Evolutionary conservation across 1,284 basidiomycete genomes (phyloP).

Genomic region (Inonotus obliquus): DNA sequence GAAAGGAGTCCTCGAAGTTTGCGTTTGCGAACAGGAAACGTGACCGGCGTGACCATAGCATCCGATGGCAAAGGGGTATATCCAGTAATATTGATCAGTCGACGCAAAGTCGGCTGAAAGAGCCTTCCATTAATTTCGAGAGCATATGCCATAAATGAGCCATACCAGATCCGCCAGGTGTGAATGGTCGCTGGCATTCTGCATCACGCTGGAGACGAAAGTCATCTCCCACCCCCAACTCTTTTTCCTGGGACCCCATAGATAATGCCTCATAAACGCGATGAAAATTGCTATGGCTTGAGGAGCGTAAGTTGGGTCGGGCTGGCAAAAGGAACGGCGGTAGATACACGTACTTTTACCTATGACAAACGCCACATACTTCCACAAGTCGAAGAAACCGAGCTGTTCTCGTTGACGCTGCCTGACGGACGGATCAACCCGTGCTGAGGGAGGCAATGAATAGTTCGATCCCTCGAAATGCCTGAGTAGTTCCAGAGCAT

Average conservation of each 20-base stretch:
- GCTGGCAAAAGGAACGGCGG: not conserved
- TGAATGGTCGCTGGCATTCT: slow-evolving; percentile 80
- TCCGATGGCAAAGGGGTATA: slow-evolving; percentile 89
- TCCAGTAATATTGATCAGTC: slow-evolving; percentile 77
- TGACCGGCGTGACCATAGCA: slow-evolving; percentile 93
- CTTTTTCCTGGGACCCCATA: slow-evolving; percentile 79
- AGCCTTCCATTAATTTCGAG: slow-evolving; percentile 14
- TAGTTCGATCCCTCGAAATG: slow-evolving; percentile 57
- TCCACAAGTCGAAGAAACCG: slow-evolving; percentile 64
- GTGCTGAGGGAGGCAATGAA: slow-evolving; percentile 60
- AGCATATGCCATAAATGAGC: slow-evolving; percentile 16
- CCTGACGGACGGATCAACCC: slow-evolving; percentile 60
- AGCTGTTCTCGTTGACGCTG: slow-evolving; percentile 48
- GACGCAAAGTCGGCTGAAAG: slow-evolving; percentile 63
- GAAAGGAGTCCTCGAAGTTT: slow-evolving; percentile 74
- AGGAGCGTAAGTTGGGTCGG: not conserved
- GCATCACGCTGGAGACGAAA: slow-evolving; percentile 77
- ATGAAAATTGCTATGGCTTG: slow-evolving; percentile 63
- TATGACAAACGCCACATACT: slow-evolving; percentile 57
- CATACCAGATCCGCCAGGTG: slow-evolving; percentile 82
- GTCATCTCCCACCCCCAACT: slow-evolving; percentile 92
- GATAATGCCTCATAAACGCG: slow-evolving; percentile 66
- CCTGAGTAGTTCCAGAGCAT: slow-evolving; percentile 34
- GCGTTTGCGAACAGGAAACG: slow-evolving; percentile 78
- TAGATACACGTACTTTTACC: slow-evolving; percentile 52